phyloP scores from a whole-genome alignment of 2,329 filamentous ascomycete genomes.

The Scleromitrula shiraiana region DNA sequence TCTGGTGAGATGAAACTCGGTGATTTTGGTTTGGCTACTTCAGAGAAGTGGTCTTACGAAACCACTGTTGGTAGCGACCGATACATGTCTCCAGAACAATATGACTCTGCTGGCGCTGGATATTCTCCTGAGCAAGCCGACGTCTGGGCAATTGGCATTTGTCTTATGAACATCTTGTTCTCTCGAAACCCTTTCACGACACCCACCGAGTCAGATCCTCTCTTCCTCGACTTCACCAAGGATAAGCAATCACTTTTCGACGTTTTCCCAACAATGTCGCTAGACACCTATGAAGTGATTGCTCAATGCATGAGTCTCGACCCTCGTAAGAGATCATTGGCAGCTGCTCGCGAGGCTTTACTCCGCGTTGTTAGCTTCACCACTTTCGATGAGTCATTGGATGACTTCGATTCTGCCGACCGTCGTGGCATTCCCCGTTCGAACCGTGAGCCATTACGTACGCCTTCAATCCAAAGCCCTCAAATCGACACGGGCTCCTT shows the following conservation, averaged over 20 bases:
- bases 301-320: slow-evolving; percentile 86
- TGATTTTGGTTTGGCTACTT: slow-evolving; percentile 90
- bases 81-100: slow-evolving; percentile 99
- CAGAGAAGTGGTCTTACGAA: slow-evolving; percentile 84
- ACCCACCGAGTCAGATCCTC: slow-evolving; percentile 79
- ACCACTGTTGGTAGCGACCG: slow-evolving; percentile 93
- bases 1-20: slow-evolving; percentile 90
- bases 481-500: slow-evolving; percentile 75
- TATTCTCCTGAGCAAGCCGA: slow-evolving; percentile 93
- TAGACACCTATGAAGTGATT: slow-evolving; percentile 94
- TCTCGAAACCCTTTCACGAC: slow-evolving; percentile 92
- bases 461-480: slow-evolving; percentile 87
- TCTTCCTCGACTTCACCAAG: slow-evolving; percentile 87
- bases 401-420: slow-evolving; percentile 87
- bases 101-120: slow-evolving; percentile 76
- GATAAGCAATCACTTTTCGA: slow-evolving; percentile 96
- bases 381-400: slow-evolving; percentile 79
- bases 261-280: slow-evolving; percentile 96
- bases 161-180: slow-evolving; percentile 92
- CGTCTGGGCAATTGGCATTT: slow-evolving; percentile 95
- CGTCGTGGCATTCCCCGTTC: slow-evolving; percentile 71
- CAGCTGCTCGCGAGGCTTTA: slow-evolving; percentile 69
- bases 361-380: slow-evolving; percentile 82
- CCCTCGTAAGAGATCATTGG: slow-evolving; percentile 77
- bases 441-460: slow-evolving; percentile 91